Conservation (phyloP, 2,329 filamentous ascomycete species). For the Erysiphe neolycopersici region DNA sequence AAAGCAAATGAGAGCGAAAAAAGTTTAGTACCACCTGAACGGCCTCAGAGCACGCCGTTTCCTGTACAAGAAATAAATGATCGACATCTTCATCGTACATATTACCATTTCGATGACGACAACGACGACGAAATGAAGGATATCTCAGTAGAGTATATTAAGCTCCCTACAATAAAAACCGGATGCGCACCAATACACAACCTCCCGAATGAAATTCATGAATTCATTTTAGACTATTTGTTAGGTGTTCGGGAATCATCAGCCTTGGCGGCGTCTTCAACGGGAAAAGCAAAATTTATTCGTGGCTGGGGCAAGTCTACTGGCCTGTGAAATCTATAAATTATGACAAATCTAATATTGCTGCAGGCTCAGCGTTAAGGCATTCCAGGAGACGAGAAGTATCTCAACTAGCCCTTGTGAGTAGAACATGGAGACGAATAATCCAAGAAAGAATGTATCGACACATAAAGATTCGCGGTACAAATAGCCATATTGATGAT, state of each 20-base stretch:
- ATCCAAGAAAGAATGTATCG: conserved; percentile 49
- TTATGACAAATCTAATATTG: not conserved
- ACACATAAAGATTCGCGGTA: conserved; percentile 51
- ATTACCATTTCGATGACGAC: conserved; percentile 4
- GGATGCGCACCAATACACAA: conserved; percentile 11
- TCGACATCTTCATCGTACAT: conserved; percentile 7
- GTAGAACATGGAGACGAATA: conserved; percentile 33
- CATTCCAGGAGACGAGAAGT: conserved; percentile 41
- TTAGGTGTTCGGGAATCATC: conserved; percentile 42
- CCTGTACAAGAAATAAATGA: conserved; percentile 11
- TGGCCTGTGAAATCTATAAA: not conserved
- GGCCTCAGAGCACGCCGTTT: conserved; percentile 14
- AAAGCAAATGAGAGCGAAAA: conserved; percentile 7
- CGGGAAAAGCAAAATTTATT: conserved; percentile 22
- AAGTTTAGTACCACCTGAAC: conserved; percentile 9
- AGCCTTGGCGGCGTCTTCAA: conserved; percentile 27
- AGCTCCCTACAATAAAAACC: not conserved
- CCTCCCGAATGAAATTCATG: conserved; percentile 44
- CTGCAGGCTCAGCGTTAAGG: conserved; percentile 20
- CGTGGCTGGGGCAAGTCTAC: conserved; percentile 29
- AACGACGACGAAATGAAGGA: not conserved
- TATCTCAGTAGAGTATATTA: not conserved
- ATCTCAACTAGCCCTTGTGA: conserved; percentile 37
- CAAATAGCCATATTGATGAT: conserved; percentile 30
- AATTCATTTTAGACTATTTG: conserved; percentile 42